Conservation (phyloP, 495 filamentous ascomycete genomes). For the Hypoxylon trugodes region DNA sequence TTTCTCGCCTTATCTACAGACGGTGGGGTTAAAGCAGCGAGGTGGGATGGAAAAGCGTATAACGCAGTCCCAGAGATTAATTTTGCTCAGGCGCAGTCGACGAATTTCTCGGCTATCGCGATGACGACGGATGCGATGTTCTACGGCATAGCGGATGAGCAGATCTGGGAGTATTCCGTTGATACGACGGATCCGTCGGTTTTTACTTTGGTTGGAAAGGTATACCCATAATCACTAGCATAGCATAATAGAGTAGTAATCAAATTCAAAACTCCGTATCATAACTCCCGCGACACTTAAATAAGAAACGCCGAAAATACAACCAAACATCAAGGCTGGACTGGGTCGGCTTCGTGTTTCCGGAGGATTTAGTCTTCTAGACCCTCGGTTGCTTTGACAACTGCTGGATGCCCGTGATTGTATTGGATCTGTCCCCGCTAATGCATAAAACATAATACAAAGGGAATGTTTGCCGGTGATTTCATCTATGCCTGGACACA, state of each 20-base stretch:
- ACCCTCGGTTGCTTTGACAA: too few relatives aligned
- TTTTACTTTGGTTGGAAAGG: slow-evolving; percentile 28
- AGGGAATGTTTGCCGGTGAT: too few relatives aligned
- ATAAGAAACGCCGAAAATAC: too few relatives aligned
- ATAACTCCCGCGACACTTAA: too few relatives aligned
- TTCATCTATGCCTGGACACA: too few relatives aligned
- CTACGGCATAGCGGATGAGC: slow-evolving; percentile 35
- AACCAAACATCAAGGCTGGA: too few relatives aligned
- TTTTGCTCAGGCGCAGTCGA: slow-evolving; percentile 26
- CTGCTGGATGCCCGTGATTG: too few relatives aligned
- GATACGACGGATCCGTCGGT: slow-evolving; percentile 26
- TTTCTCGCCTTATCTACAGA: slow-evolving; percentile 17
- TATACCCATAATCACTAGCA: slow-evolving; percentile 20
- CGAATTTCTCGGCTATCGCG: slow-evolving; percentile 35
- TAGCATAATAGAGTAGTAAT: neutral
- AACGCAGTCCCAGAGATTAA: slow-evolving; percentile 16
- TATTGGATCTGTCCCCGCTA: too few relatives aligned
- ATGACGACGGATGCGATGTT: slow-evolving; percentile 36
- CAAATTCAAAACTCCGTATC: too few relatives aligned
- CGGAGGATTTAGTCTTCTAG: too few relatives aligned
- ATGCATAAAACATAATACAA: too few relatives aligned
- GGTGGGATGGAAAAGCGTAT: slow-evolving; percentile 19
- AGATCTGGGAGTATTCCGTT: slow-evolving; percentile 36
- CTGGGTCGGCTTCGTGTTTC: too few relatives aligned
- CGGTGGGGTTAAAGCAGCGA: slow-evolving; percentile 12